Percentiles rank a stretch among this genome's conserved stretches.
These are phyloP conservation scores for Leccinum subgranulosum DNA, from an alignment of 768 basidiomycete species.

Conservation along the genomic window DNA sequence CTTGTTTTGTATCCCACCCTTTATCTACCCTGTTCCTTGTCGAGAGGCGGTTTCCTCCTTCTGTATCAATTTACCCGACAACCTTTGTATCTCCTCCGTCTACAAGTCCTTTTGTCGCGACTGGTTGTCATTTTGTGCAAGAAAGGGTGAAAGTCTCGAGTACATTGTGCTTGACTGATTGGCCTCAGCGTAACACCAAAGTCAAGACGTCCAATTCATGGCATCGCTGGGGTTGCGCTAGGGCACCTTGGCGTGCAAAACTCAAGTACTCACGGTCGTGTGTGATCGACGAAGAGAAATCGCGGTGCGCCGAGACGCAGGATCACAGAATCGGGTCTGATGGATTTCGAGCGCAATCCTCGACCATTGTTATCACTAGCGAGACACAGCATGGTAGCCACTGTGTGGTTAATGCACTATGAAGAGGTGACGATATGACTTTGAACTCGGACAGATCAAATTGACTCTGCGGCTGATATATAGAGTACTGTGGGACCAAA, in stretches of 20 bases:
- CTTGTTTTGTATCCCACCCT: slow-evolving; percentile 7
- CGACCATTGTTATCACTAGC: not conserved
- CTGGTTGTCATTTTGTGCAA: not conserved
- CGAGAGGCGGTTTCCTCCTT: not conserved
- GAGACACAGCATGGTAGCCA: not conserved
- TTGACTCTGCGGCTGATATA: slow-evolving; percentile 66
- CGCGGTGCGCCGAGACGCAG: not conserved
- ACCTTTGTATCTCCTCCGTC: not conserved
- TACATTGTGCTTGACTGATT: not conserved
- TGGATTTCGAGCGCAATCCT: not conserved
- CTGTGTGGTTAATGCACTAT: not conserved
- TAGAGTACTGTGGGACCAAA: slow-evolving; percentile 55
- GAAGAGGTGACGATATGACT: not conserved
- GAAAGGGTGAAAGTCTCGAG: not conserved
- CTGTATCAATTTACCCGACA: not conserved
- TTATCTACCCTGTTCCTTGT: not conserved
- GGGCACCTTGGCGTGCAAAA: not conserved
- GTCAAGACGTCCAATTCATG: not conserved
- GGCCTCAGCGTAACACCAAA: not conserved
- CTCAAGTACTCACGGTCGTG: not conserved
- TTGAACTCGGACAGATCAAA: slow-evolving; percentile 34
- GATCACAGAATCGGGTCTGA: not conserved
- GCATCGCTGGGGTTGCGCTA: too few species aligned
- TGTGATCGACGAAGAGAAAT: not conserved
- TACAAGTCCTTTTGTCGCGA: not conserved